Base-by-base conservation (phyloP, 2,329 filamentous ascomycete species). In the Penicillium polonicum region DNA sequence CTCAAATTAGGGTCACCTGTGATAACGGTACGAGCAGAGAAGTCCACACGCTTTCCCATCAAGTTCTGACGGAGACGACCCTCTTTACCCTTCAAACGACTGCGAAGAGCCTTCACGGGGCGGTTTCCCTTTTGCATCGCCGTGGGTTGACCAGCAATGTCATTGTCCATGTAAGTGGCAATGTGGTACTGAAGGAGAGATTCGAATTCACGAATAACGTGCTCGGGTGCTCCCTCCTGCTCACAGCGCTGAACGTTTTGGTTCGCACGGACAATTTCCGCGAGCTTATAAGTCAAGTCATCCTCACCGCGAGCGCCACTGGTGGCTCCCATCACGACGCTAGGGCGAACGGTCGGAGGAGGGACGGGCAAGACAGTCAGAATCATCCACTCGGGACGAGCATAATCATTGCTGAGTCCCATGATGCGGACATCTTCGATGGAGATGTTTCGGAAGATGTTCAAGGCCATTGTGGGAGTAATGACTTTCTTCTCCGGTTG, bases 11-110 rank as follows among this genome's bases (percentile, higher is more conserved):
- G 94, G 72, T 99, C 94, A 79, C 94, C 94, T 52, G 95, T 99
- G 75, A 99, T 99, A 80, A 99, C 94, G 33, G 95, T 99, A 88
- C 94, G 94, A 38, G 95, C 95, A 0, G 95, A 99, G 72, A 99
- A 99, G 74, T 99, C 94, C 60, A 99, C 94, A 86, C 92, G 92
- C 79, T 99, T 99, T 63, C 94, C 94, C 95, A 99, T 99, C 82
- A 99, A 82, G 77, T 99, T 99, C 73, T 95, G 94, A 80, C 94
- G 89, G 25, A 99, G 86, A 82, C 94, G 92, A 67, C 94, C 94
- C 74, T 99, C 94, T 79, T 99, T 99, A 62, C 95, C 95, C 86
- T 99, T 99, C 74, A 99, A 83, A 78, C 94, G 92, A 60, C 92
- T 92, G 68, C 95, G 90, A 65, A 99, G 96, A 17, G 94, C 92